Conservation (phyloP, 352 stramenopile species). For the Phytopythium oedochilum region DNA sequence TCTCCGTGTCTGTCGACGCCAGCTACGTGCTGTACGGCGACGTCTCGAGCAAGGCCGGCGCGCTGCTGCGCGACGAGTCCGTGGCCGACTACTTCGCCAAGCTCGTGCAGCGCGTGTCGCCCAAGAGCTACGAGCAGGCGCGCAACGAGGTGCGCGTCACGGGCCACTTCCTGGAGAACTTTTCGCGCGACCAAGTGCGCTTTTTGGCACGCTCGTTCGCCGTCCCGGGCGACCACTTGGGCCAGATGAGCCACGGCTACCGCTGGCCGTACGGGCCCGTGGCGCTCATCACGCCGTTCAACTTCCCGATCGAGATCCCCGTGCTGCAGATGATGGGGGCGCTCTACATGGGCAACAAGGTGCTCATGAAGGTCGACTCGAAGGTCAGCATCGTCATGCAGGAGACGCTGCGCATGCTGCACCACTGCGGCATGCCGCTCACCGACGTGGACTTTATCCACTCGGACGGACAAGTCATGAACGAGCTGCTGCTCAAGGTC, state of each 20-base stretch:
- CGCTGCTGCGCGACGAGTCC: slow-evolving; percentile 80
- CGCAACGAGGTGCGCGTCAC: slow-evolving; percentile 91
- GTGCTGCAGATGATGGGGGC: slow-evolving; percentile 98
- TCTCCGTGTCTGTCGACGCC: background rate
- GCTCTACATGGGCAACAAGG: slow-evolving; percentile 99
- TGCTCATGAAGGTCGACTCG: slow-evolving; percentile 93
- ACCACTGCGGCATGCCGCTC: slow-evolving; percentile 94
- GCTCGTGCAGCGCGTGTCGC: slow-evolving; percentile 95
- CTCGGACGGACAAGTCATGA: slow-evolving; percentile 92
- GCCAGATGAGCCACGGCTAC: slow-evolving; percentile 93
- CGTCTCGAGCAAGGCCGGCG: slow-evolving; percentile 77
- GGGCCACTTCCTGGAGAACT: slow-evolving; percentile 97
- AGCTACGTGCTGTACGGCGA: slow-evolving; percentile 73
- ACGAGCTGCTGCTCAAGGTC: slow-evolving; percentile 92
- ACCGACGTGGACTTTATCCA: slow-evolving; percentile 97
- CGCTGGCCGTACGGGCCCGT: slow-evolving; percentile 96
- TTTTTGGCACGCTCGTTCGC: slow-evolving; percentile 95
- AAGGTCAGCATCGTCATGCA: slow-evolving; percentile 98
- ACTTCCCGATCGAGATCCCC: slow-evolving; percentile 98
- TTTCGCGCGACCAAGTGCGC: slow-evolving; percentile 95
- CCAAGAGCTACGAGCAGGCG: slow-evolving; percentile 97
- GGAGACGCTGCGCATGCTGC: slow-evolving; percentile 94
- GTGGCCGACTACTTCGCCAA: slow-evolving; percentile 95
- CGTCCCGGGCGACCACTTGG: slow-evolving; percentile 95
- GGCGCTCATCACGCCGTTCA: slow-evolving; percentile 97